Evolutionary conservation across 768 basidiomycete genomes (phyloP).

Genomic region (Galerina marginata): DNA sequence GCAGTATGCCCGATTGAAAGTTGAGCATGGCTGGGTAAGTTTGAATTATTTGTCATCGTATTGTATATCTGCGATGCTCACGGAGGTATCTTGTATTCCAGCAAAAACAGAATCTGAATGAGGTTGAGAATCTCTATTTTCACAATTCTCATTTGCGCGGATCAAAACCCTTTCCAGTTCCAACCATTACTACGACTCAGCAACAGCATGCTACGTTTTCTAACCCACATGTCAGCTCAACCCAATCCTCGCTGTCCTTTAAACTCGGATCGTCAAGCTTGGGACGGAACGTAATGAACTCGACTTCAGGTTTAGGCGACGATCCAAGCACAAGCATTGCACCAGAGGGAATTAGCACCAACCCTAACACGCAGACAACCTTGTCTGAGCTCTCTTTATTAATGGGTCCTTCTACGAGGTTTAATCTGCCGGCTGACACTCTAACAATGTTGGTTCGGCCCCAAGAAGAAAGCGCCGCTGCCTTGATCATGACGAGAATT

Average conservation of each 20-base stretch:
- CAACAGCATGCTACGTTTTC: slow-evolving; percentile 24
- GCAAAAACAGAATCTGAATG: slow-evolving; percentile 81
- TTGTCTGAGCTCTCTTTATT: neutral
- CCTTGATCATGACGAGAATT: neutral
- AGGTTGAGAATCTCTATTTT: slow-evolving; percentile 85
- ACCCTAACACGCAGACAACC: neutral
- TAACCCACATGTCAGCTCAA: slow-evolving; percentile 8
- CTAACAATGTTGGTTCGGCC: slow-evolving; percentile 5
- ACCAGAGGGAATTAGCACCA: slow-evolving; percentile 6
- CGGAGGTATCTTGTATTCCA: slow-evolving; percentile 28
- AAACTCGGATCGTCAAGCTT: slow-evolving; percentile 20
- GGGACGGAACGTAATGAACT: slow-evolving; percentile 6
- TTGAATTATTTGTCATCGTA: neutral
- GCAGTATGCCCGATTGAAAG: slow-evolving; percentile 79
- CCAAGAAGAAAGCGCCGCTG: slow-evolving; percentile 1
- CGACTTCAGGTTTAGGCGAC: neutral
- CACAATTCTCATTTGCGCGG: slow-evolving; percentile 65
- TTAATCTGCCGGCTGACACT: slow-evolving; percentile 8
- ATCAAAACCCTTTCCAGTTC: slow-evolving; percentile 33
- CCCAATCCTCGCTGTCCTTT: slow-evolving; percentile 37
- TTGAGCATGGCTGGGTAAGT: slow-evolving; percentile 82
- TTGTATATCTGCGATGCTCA: slow-evolving; percentile 7
- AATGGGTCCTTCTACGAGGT: slow-evolving; percentile 8
- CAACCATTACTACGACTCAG: slow-evolving; percentile 31
- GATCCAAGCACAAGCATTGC: slow-evolving; percentile 10